These are phyloP conservation scores for Colletotrichum salicis DNA, from an alignment of 2,329 filamentous ascomycete genomes.

Conservation along the genomic window DNA sequence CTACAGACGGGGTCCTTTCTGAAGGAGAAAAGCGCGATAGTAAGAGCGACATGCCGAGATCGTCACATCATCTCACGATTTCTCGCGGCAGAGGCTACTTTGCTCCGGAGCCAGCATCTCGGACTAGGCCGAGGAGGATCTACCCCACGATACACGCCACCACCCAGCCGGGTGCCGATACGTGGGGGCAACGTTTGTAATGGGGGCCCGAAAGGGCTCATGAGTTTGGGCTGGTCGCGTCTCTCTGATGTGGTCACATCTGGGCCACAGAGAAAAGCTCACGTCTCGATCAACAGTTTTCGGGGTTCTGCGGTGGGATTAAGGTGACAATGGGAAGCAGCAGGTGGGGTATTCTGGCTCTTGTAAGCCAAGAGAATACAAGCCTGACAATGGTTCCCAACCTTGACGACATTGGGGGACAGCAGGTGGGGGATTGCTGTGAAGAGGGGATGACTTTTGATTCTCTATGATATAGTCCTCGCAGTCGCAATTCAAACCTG, in stretches of 20 bases:
- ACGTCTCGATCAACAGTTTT: slow-evolving; percentile 44
- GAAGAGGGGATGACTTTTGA: slow-evolving; percentile 45
- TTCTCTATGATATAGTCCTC: slow-evolving; percentile 40
- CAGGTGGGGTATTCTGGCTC: slow-evolving; percentile 48
- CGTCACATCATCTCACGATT: slow-evolving; percentile 24
- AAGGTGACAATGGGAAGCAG: slow-evolving; percentile 44
- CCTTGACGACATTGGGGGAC: slow-evolving; percentile 42
- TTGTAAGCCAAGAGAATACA: slow-evolving; percentile 37
- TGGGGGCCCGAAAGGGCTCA: slow-evolving; percentile 18
- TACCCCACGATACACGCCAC: slow-evolving; percentile 42
- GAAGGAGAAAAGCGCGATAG: slow-evolving; percentile 70
- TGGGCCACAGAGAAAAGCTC: slow-evolving; percentile 46
- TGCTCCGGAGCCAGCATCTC: slow-evolving; percentile 68
- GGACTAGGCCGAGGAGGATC: slow-evolving; percentile 65
- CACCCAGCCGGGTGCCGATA: slow-evolving; percentile 38
- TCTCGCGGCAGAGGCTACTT: slow-evolving; percentile 56
- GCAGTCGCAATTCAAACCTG: slow-evolving; percentile 49
- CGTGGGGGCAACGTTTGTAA: slow-evolving; percentile 38
- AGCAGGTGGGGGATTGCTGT: slow-evolving; percentile 47
- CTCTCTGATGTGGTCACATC: slow-evolving; percentile 49
- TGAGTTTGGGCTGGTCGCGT: slow-evolving; percentile 63
- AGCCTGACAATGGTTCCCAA: slow-evolving; percentile 44
- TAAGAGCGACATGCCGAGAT: slow-evolving; percentile 55
- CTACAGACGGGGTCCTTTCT: slow-evolving; percentile 58
- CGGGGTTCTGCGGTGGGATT: slow-evolving; percentile 35